Base-by-base conservation (phyloP, 2,329 filamentous ascomycete genomes). In the Claviceps sp. region DNA sequence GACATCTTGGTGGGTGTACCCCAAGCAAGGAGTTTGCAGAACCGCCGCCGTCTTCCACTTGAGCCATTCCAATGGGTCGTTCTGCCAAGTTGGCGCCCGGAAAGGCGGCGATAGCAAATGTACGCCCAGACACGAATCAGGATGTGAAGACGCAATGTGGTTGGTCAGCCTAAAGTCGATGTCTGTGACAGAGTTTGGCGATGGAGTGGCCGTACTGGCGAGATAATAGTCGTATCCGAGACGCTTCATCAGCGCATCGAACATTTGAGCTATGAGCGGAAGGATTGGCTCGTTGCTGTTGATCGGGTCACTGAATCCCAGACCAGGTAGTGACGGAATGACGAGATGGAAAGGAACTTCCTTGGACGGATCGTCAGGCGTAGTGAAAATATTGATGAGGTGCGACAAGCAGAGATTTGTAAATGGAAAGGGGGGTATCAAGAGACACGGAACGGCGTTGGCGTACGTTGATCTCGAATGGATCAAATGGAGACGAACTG, bases 241-340 rank as follows among this genome's bases (percentile, higher is more conserved):
- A 30, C 76, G 70, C 48, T 64, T 64, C 83, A 86, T 86, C 51
- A 86, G 60, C 0, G 59, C 64, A 59, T 82, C 68, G 50, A 85
- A 72, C 13, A 82, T 64, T 2, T 72, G 70, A 0, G 79, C 81
- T 0, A 79, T 78, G 13, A 73, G 68, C 5, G 69, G 61, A 52
- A 80, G 64, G n/a, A 74, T 71, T 59, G 74, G 69, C 7, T 65
- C 66, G 47, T 74, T 73, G 51, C 70, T 70, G 1, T 71, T 68
- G 41, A 82, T 70, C 2, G 80, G 70, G 62, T 85, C 81, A 62
- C 81, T 84, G 60, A 86, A 86, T 16, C 81, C 82, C 46, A 84
- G 69, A 0, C 82, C 82, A 0, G 83, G 82, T 20, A 86, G 72
- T 44, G 78, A 80, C 1, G 83, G 82, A 20, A 79, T 77, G 20